These are phyloP conservation scores for Penicillium soppii DNA, from an alignment of 495 filamentous ascomycete species.

Conservation along the genomic window DNA sequence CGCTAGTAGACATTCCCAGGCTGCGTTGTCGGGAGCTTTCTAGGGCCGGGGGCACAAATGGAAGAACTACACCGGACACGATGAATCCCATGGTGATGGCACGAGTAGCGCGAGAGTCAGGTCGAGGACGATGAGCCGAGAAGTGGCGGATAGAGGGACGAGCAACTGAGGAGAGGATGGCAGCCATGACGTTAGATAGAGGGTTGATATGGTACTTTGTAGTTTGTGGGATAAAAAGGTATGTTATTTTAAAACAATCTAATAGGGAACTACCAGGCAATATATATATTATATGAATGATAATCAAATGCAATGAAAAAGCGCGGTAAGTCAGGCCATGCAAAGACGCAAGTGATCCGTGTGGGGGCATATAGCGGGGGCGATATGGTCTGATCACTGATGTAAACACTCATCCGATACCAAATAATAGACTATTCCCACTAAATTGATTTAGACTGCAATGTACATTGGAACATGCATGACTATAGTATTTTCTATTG, in stretches of 20 bases:
- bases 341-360: constrained; percentile 19
- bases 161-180: constrained; percentile 27
- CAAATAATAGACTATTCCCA: no score
- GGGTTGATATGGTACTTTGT: not conserved
- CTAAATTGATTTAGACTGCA: no score
- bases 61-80: constrained; percentile 42
- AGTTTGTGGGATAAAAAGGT: not conserved
- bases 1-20: constrained; percentile 32
- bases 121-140: constrained; percentile 42
- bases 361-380: constrained; percentile 18
- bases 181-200: constrained; percentile 24
- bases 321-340: constrained; percentile 18
- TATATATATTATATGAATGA: no score
- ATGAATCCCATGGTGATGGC: constrained; percentile 42
- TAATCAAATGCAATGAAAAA: no score
- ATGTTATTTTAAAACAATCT: not conserved
- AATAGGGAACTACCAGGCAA: no score
- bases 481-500: no score
- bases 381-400: constrained; percentile 15
- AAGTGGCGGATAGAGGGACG: constrained; percentile 46
- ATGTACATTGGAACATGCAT: no score
- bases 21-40: constrained; percentile 44
- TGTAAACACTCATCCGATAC: constrained; percentile 11
- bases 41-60: constrained; percentile 46
- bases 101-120: constrained; percentile 37